These are phyloP conservation scores for Xylariaceae sp. DNA, from an alignment of 2,329 filamentous ascomycete species.

Conservation along the genomic window DNA sequence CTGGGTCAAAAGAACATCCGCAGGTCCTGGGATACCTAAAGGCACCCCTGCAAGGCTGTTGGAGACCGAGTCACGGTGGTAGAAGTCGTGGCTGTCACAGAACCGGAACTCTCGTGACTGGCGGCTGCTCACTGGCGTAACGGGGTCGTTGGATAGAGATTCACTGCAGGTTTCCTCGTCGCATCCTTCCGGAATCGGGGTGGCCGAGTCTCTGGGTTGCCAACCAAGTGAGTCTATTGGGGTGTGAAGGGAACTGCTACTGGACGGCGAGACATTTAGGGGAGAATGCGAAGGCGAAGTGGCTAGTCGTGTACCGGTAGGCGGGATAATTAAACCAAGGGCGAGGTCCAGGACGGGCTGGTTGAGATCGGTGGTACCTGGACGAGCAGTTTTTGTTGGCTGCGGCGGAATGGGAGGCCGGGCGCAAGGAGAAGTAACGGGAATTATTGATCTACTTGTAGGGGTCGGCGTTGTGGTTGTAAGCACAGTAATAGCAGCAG, in stretches of 20 bases:
- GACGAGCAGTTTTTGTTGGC: slow-evolving; percentile 9
- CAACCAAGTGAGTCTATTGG: slow-evolving; percentile 42
- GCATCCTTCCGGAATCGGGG: slow-evolving; percentile 53
- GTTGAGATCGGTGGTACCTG: slow-evolving; percentile 20
- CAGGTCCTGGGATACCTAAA: slow-evolving; percentile 21
- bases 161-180: slow-evolving; percentile 58
- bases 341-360: slow-evolving; percentile 9
- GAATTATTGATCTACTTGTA: not conserved
- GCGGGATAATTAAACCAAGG: slow-evolving; percentile 17
- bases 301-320: slow-evolving; percentile 18
- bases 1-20: slow-evolving; percentile 20
- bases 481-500: not conserved
- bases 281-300: slow-evolving; percentile 22
- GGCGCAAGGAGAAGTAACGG: slow-evolving; percentile 12
- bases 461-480: slow-evolving; percentile 2
- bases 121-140: slow-evolving; percentile 57
- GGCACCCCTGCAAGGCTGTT: slow-evolving; percentile 21
- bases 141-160: slow-evolving; percentile 52
- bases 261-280: slow-evolving; percentile 31
- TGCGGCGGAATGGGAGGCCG: slow-evolving; percentile 18
- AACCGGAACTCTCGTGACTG: slow-evolving; percentile 53
- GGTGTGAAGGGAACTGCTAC: slow-evolving; percentile 17
- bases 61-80: slow-evolving; percentile 28
- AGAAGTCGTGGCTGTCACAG: slow-evolving; percentile 39
- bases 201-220: slow-evolving; percentile 47